phyloP scores from a whole-genome alignment of 2,329 filamentous ascomycete genomes.

The Colletotrichum simmondsii region DNA sequence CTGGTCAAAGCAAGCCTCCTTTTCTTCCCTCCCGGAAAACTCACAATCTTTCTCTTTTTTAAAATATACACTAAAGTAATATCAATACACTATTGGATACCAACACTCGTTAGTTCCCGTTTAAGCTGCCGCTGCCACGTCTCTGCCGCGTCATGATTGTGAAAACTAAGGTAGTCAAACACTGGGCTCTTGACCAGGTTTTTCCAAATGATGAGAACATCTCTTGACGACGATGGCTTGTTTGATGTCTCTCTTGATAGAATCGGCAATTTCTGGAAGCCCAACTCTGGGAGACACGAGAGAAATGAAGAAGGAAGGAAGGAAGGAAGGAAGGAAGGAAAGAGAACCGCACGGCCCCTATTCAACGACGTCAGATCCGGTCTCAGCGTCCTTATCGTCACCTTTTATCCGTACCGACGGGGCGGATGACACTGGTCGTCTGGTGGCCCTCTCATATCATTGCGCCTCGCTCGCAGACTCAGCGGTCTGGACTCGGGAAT shows the following conservation, averaged over 20 bases:
- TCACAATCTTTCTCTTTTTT: not conserved
- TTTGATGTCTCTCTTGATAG: not conserved
- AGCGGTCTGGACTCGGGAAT: too few relatives aligned
- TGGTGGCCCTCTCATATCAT: not conserved
- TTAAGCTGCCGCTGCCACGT: not conserved
- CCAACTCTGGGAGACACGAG: too few relatives aligned
- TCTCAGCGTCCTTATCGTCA: not conserved
- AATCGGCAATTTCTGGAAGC: not conserved
- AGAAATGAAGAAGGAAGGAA: not conserved
- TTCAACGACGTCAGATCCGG: not conserved
- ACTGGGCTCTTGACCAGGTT: not conserved
- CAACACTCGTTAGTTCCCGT: not conserved
- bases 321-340: too few relatives aligned
- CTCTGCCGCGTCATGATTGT: not conserved
- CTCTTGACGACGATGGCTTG: not conserved
- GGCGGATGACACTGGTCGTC: not conserved
- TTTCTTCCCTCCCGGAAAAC: not conserved
- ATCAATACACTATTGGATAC: slow-evolving; percentile 7
- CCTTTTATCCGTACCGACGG: not conserved
- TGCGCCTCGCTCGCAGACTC: too few relatives aligned
- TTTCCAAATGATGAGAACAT: not conserved
- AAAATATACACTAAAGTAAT: not conserved
- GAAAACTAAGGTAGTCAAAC: not conserved
- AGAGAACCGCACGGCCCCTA: not conserved
- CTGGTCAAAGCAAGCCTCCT: not conserved